Conservation (phyloP, 805 yeast genomes). For the Monosporozyma servazzii region DNA sequence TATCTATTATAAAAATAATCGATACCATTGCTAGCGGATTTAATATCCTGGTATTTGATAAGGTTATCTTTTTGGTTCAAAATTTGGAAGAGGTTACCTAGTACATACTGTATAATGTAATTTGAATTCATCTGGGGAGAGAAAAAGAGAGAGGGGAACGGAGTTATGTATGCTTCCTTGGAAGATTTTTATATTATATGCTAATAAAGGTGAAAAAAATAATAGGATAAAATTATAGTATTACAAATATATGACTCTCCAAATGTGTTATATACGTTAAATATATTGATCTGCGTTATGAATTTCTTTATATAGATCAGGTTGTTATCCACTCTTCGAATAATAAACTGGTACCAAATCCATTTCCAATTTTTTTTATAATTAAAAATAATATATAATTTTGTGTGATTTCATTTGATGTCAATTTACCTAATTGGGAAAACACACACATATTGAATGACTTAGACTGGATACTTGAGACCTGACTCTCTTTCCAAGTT, state of each 20-base stretch:
- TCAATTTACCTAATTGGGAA: background rate
- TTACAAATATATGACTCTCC: no score
- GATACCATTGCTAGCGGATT: constrained; percentile 25
- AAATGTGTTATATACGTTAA: no score
- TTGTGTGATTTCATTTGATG: background rate
- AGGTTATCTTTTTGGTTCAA: background rate
- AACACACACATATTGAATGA: no score
- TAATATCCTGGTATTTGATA: constrained; percentile 20
- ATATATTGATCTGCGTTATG: no score
- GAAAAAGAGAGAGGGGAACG: no score
- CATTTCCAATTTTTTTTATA: no score
- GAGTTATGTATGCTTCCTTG: background rate
- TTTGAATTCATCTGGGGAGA: background rate
- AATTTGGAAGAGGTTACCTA: background rate
- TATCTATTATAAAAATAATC: constrained; percentile 33
- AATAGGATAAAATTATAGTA: no score
- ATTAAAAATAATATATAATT: background rate
- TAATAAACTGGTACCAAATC: background rate
- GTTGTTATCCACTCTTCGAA: background rate
- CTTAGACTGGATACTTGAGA: no score
- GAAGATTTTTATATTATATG: no score
- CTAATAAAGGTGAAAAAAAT: no score
- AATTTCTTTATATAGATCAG: no score
- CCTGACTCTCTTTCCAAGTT: no score
- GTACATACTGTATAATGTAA: background rate